Percentiles rank a stretch among this genome's conserved stretches.
Conservation (phyloP, 768 basidiomycete species). For the Tremella yokohamensis region DNA sequence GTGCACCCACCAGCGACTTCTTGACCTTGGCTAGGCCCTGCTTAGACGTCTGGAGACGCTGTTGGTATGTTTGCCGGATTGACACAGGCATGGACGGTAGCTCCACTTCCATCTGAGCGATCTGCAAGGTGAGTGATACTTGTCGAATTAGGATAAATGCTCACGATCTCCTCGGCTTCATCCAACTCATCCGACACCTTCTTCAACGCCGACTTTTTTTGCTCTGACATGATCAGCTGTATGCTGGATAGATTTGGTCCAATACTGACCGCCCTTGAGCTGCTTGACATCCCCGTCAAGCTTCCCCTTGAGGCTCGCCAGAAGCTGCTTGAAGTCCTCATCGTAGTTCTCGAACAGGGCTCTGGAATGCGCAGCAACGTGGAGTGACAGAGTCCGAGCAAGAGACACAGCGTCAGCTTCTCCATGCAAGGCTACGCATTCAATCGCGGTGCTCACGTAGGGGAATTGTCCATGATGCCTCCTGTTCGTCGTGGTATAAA, state of each 20-base stretch:
- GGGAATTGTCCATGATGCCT: constrained; percentile 48
- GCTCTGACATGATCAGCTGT: constrained; percentile 57
- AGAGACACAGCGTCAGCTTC: not conserved
- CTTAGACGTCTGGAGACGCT: constrained; percentile 71
- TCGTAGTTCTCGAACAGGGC: constrained; percentile 63
- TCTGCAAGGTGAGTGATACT: constrained; percentile 54
- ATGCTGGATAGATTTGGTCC: not conserved
- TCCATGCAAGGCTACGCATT: not conserved
- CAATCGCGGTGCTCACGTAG: constrained; percentile 45
- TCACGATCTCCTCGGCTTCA: constrained; percentile 94
- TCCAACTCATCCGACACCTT: constrained; percentile 92
- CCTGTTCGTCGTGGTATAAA: too few species aligned
- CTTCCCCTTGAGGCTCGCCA: constrained; percentile 69
- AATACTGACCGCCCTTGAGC: constrained; percentile 64
- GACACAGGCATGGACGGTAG: constrained; percentile 89
- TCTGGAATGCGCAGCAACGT: constrained; percentile 19
- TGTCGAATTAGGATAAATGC: constrained; percentile 28
- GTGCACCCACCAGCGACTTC: constrained; percentile 58
- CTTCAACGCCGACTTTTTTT: constrained; percentile 72
- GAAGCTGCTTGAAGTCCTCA: constrained; percentile 81
- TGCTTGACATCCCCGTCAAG: constrained; percentile 68
- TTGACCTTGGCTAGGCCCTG: constrained; percentile 72
- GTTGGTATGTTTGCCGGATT: constrained; percentile 70
- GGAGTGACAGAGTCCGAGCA: not conserved
- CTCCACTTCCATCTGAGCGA: constrained; percentile 99